These are phyloP conservation scores for Trichoderma virens DNA, from an alignment of 495 filamentous ascomycete species.

Conservation along the genomic window DNA sequence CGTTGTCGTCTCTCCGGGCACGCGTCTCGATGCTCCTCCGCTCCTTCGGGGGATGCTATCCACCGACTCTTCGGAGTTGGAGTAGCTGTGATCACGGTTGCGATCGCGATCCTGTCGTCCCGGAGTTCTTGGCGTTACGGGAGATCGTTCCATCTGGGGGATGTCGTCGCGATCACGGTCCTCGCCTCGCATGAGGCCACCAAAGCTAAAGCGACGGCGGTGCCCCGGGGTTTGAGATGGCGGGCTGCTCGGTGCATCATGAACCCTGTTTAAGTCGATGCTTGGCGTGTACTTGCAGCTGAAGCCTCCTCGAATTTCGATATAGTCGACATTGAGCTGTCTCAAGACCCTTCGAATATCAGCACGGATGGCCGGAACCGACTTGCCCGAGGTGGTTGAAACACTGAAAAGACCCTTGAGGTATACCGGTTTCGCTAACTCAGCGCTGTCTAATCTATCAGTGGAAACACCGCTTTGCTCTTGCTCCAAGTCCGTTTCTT, in stretches of 20 bases:
- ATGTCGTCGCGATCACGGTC: constrained; percentile 51
- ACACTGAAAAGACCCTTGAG: constrained; percentile 98
- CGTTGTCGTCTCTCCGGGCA: constrained; percentile 73
- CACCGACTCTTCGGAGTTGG: constrained; percentile 73
- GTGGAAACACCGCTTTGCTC: constrained; percentile 43
- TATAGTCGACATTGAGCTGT: constrained; percentile 80
- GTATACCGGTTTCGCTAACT: constrained; percentile 82
- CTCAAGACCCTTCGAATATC: constrained; percentile 90
- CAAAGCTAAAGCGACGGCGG: constrained; percentile 76
- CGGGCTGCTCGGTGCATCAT: constrained; percentile 49
- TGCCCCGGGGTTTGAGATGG: constrained; percentile 32
- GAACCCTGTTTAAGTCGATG: constrained; percentile 72
- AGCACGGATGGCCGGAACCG: constrained; percentile 70
- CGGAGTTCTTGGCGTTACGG: constrained; percentile 38
- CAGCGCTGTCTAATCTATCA: constrained; percentile 46
- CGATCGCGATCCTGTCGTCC: constrained; percentile 20
- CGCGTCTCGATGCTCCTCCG: constrained; percentile 32
- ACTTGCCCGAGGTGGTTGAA: constrained; percentile 89
- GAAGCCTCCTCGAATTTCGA: constrained; percentile 91
- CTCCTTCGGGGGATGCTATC: constrained; percentile 51
- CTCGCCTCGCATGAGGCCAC: constrained; percentile 54
- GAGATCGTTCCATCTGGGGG: constrained; percentile 40
- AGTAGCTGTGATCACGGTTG: constrained; percentile 61
- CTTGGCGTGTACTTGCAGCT: constrained; percentile 79
- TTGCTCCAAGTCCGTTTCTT: constrained; percentile 65